Conservation (phyloP, 805 yeast species). For the Starmera dryadoides region DNA sequence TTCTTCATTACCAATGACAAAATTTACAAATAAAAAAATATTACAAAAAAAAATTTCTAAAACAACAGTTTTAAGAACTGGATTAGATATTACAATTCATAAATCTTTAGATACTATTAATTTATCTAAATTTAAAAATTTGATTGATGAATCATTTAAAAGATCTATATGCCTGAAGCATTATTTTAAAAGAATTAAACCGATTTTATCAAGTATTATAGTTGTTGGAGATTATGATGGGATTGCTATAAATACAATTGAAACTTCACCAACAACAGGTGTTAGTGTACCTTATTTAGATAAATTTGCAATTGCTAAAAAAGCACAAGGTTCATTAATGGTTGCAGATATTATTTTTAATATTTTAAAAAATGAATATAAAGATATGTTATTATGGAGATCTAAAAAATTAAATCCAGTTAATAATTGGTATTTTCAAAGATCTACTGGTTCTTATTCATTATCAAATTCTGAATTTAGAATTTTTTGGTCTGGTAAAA, state of each 20-base stretch:
- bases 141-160: constrained; percentile 78
- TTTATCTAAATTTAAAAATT: constrained; percentile 43
- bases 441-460: constrained; percentile 66
- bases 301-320: constrained; percentile 83
- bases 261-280: constrained; percentile 24
- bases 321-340: constrained; percentile 85
- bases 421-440: constrained; percentile 95
- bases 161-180: constrained; percentile 56
- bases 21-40: constrained; percentile 17
- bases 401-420: constrained; percentile 84
- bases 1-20: constrained; percentile 75
- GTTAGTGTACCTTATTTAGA: constrained; percentile 70
- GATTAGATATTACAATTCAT: constrained; percentile 36
- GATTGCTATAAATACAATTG: constrained; percentile 89
- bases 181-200: constrained; percentile 60
- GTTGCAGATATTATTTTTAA: constrained; percentile 92
- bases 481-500: constrained; percentile 36
- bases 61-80: constrained; percentile 76
- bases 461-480: constrained; percentile 33
- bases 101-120: constrained; percentile 25
- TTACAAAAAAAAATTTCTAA: constrained; percentile 22
- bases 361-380: constrained; percentile 59
- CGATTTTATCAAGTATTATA: constrained; percentile 65
- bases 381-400: constrained; percentile 80
- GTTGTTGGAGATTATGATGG: constrained; percentile 95